Evolutionary conservation across 805 yeast species (phyloP).

Genomic region (Suhomyces xylopsoci): DNA sequence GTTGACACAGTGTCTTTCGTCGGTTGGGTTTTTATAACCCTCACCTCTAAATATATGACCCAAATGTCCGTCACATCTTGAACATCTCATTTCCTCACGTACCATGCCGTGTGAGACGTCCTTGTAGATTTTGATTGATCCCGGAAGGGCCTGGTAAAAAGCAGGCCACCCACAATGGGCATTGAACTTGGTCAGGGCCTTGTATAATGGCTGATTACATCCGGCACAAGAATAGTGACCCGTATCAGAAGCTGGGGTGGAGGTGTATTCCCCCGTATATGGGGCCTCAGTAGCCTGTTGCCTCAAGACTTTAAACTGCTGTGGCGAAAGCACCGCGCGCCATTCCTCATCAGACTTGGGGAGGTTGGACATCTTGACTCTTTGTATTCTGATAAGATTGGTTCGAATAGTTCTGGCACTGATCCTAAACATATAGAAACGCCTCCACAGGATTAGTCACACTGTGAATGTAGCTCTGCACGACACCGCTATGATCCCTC

Average conservation of each 20-base stretch:
- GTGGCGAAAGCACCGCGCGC: slow-evolving; percentile 73
- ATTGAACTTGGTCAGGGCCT: slow-evolving; percentile 76
- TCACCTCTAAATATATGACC: slow-evolving; percentile 96
- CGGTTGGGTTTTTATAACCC: slow-evolving; percentile 84
- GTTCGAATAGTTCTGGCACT: not conserved
- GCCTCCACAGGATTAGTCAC: not conserved
- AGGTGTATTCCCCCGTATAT: slow-evolving; percentile 56
- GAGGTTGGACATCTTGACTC: slow-evolving; percentile 14
- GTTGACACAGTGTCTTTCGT: slow-evolving; percentile 93
- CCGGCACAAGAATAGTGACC: slow-evolving; percentile 87
- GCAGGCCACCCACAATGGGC: slow-evolving; percentile 99
- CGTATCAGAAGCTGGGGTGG: slow-evolving; percentile 44
- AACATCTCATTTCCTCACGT: slow-evolving; percentile 86
- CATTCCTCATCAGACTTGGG: slow-evolving; percentile 58
- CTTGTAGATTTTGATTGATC: slow-evolving; percentile 57
- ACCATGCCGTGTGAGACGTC: slow-evolving; percentile 74
- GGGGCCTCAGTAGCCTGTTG: slow-evolving; percentile 73
- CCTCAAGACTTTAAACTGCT: slow-evolving; percentile 75
- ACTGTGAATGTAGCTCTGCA: not conserved
- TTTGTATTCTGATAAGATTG: not conserved
- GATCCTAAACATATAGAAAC: not conserved
- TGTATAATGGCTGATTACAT: slow-evolving; percentile 76
- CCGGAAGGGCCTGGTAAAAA: slow-evolving; percentile 85
- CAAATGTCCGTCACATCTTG: slow-evolving; percentile 86
- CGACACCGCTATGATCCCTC: not conserved